Percentiles rank a stretch among this genome's conserved stretches.
Evolutionary conservation across 208 protist species (phyloP).

Genomic region (Wallacemonas sp.): DNA sequence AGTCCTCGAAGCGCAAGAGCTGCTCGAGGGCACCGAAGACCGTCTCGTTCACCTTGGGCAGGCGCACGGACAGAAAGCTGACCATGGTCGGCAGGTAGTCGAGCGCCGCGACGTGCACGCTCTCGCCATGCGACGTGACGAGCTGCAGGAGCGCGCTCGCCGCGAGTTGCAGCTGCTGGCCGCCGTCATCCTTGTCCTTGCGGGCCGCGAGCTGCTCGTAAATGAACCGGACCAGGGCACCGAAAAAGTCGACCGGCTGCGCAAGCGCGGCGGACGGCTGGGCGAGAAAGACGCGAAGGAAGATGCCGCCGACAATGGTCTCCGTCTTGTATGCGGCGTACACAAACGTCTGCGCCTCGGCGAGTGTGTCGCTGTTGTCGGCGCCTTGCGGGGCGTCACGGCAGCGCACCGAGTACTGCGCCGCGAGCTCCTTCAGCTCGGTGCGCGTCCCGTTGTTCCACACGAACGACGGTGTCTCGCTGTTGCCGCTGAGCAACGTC

Average conservation of each 20-base stretch:
- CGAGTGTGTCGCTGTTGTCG: constrained; percentile 18
- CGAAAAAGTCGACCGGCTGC: constrained; percentile 67
- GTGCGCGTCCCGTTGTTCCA: constrained; percentile 87
- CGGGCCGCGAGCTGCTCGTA: constrained; percentile 25
- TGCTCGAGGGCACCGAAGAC: constrained; percentile 37
- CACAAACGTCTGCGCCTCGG: constrained; percentile 32
- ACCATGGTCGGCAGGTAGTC: constrained; percentile 29
- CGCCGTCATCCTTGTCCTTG: constrained; percentile 7
- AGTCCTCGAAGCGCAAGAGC: constrained; percentile 30
- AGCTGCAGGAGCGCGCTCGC: constrained; percentile 48
- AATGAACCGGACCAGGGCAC: constrained; percentile 51
- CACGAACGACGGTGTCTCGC: constrained; percentile 83
- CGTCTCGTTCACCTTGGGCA: constrained; percentile 26
- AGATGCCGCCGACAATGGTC: constrained; percentile 86
- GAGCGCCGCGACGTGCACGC: constrained; percentile 12
- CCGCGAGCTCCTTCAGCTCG: constrained; percentile 76
- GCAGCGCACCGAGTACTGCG: constrained; percentile 49
- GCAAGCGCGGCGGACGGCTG: constrained; percentile 79
- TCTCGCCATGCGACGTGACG: constrained; percentile 23
- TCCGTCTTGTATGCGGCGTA: constrained; percentile 75
- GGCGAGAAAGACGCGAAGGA: constrained; percentile 88
- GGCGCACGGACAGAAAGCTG: constrained; percentile 32
- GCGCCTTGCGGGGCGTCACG: constrained; percentile 43
- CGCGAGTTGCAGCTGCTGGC: constrained; percentile 9
- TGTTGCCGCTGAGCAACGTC: constrained; percentile 82